Conservation (phyloP, 176 grass and related monocot genomes). For the Cenchrus americanus region DNA sequence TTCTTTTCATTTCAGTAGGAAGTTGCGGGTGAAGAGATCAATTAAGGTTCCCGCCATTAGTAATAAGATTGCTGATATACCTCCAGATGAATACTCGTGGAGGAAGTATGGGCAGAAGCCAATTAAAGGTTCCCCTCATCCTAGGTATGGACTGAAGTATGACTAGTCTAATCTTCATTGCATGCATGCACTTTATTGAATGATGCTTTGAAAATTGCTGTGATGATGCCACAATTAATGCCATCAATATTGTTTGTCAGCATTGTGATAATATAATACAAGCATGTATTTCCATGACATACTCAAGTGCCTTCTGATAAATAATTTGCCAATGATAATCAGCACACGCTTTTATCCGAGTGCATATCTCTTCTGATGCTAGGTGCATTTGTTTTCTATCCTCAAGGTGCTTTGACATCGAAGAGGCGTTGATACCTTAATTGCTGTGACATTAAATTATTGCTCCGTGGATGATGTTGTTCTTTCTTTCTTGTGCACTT, state of each 20-base stretch:
- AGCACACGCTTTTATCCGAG: background rate
- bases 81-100: conserved; percentile 95
- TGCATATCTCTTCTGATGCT: conserved; percentile 23
- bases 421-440: conserved; percentile 39
- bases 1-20: conserved; percentile 49
- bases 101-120: conserved; percentile 99
- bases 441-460: conserved; percentile 51
- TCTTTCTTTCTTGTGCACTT: conserved; percentile 24
- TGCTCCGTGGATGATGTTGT: conserved; percentile 33
- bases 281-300: conserved; percentile 21
- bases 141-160: conserved; percentile 66
- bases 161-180: conserved; percentile 15
- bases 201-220: background rate
- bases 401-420: conserved; percentile 29
- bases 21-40: conserved; percentile 81
- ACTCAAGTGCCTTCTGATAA: conserved; percentile 43
- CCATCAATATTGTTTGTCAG: conserved; percentile 8
- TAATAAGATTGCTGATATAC: conserved; percentile 97
- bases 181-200: conserved; percentile 9
- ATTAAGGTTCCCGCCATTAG: conserved; percentile 98
- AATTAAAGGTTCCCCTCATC: conserved; percentile 98
- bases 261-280: conserved; percentile 13
- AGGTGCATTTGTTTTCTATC: conserved; percentile 45
- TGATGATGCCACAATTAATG: conserved; percentile 37
- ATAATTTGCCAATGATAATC: conserved; percentile 30